Percentiles rank a stretch among this genome's conserved stretches.
Evolutionary conservation across 108 stramenopile genomes (phyloP).

Genomic region (Discostella stelligeroides): DNA sequence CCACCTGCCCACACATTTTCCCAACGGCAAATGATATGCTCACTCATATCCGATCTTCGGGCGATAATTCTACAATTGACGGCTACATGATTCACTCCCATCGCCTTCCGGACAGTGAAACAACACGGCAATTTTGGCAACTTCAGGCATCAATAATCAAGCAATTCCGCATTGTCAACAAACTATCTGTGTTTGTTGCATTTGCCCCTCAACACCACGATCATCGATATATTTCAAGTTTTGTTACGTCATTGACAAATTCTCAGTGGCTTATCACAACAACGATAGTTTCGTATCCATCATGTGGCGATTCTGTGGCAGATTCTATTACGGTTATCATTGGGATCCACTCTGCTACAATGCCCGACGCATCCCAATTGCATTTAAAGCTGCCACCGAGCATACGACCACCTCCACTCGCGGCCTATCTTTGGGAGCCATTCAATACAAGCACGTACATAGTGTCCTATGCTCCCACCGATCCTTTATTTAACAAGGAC

Average conservation of each 20-base stretch:
- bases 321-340: neutral
- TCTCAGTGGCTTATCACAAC: neutral
- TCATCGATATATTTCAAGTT: neutral
- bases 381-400: neutral
- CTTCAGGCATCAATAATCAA: neutral
- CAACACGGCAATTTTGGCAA: neutral
- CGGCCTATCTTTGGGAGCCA: neutral
- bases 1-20: neutral
- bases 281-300: neutral
- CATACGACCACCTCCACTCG: neutral
- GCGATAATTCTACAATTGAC: neutral
- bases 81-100: slow-evolving; percentile 18
- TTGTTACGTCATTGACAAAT: neutral
- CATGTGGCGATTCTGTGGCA: neutral
- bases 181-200: neutral
- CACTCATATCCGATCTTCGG: neutral
- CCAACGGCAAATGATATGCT: neutral
- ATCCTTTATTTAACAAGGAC: neutral
- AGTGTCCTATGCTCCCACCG: neutral
- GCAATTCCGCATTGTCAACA: neutral
- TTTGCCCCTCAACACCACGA: slow-evolving; percentile 3
- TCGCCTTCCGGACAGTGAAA: neutral
- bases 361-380: neutral
- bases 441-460: neutral
- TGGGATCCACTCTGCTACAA: neutral